Percentiles rank a stretch among this genome's conserved stretches.
Evolutionary conservation across 2,329 filamentous ascomycete species (phyloP).

Genomic region (Penicillium sp.): DNA sequence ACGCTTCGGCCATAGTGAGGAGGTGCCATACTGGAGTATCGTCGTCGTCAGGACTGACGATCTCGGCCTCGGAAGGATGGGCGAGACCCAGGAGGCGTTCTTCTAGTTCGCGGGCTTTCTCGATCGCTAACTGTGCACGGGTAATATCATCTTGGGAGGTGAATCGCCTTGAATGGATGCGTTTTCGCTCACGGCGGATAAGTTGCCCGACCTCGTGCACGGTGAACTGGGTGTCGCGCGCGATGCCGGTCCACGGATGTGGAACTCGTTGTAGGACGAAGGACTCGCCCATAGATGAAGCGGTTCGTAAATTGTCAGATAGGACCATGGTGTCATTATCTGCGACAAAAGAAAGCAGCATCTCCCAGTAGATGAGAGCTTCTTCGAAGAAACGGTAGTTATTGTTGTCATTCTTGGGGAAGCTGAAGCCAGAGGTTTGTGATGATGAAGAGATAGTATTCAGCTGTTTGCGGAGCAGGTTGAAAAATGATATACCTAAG

Average conservation of each 20-base stretch:
- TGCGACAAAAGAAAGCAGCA: conserved; percentile 55
- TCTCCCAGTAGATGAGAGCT: conserved; percentile 58
- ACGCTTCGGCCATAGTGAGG: conserved; percentile 52
- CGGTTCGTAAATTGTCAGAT: conserved; percentile 15
- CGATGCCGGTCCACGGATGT: conserved; percentile 41
- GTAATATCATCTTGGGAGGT: conserved; percentile 37
- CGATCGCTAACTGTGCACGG: conserved; percentile 35
- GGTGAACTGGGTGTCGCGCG: conserved; percentile 36
- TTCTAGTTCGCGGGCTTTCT: conserved; percentile 44
- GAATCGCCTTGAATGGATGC: conserved; percentile 35
- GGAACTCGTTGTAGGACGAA: conserved; percentile 36
- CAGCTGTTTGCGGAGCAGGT: conserved; percentile 42
- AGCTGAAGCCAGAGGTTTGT: conserved; percentile 1
- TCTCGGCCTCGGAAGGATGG: conserved; percentile 47
- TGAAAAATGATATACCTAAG: conserved; percentile 54
- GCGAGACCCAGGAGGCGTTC: conserved; percentile 47
- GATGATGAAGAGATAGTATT: conserved; percentile 36
- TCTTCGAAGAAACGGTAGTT: conserved; percentile 56
- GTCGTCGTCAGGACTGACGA: conserved; percentile 52
- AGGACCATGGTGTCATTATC: conserved; percentile 39
- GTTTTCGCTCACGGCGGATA: conserved; percentile 36
- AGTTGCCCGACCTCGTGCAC: conserved; percentile 48
- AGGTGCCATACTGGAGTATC: conserved; percentile 54
- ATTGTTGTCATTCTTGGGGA: conserved; percentile 29
- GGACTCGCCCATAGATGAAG: conserved; percentile 24